These are phyloP conservation scores for Thyridium curvatum DNA, from an alignment of 2,329 filamentous ascomycete species.

Conservation along the genomic window DNA sequence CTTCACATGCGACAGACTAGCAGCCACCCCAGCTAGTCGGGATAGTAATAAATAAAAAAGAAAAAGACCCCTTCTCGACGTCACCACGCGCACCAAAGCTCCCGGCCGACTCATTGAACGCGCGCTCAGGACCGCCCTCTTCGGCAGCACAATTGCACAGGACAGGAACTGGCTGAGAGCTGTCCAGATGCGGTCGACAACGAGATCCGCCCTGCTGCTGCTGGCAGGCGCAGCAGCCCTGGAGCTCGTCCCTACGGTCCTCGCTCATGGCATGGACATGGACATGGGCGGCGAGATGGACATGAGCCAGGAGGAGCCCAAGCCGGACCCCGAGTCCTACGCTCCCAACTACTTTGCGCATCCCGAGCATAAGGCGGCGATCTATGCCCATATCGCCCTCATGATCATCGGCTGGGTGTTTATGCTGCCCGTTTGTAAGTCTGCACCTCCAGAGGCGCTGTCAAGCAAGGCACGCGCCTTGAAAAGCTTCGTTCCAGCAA, in stretches of 20 bases:
- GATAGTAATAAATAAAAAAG: no score
- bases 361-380: conserved; percentile 43
- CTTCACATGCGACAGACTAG: no score
- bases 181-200: conserved; percentile 6
- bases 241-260: conserved; percentile 16
- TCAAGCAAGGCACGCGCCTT: no score
- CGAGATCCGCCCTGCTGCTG: conserved; percentile 4
- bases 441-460: no score
- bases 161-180: no score
- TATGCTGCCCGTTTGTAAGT: conserved; percentile 64
- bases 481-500: neutral
- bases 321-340: conserved; percentile 22
- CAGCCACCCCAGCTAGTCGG: no score
- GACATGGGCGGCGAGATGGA: conserved; percentile 13
- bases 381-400: conserved; percentile 64
- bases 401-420: conserved; percentile 71
- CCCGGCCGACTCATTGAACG: no score
- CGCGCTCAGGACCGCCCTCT: no score
- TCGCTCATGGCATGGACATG: conserved; percentile 21
- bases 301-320: conserved; percentile 16
- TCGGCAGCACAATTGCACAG: no score
- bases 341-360: conserved; percentile 55
- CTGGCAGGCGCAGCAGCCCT: conserved; percentile 15
- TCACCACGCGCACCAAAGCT: no score
- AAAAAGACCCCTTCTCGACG: no score